Evolutionary conservation across 176 grass and related monocot genomes (phyloP).

Genomic region (Oryza glaberrima): DNA sequence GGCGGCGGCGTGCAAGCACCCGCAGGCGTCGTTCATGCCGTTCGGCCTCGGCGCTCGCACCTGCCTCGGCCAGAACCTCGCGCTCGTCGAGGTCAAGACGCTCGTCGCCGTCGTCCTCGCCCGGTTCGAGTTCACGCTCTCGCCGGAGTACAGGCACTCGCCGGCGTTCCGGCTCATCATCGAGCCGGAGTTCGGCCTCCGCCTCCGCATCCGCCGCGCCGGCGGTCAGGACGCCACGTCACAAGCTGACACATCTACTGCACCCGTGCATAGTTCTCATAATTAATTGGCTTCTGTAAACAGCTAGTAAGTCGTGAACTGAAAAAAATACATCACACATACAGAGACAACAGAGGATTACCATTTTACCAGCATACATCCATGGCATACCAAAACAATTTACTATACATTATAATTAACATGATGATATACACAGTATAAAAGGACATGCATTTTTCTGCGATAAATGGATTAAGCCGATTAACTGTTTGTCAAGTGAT

Average conservation of each 20-base stretch:
- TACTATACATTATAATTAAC: not conserved
- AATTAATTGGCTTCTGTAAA: not conserved
- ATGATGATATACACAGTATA: not conserved
- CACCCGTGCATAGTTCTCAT: not conserved
- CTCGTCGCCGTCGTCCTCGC: slow-evolving; percentile 52
- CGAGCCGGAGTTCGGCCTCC: slow-evolving; percentile 60
- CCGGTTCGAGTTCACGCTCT: slow-evolving; percentile 41
- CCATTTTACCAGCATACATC: not conserved
- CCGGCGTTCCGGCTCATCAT: slow-evolving; percentile 66
- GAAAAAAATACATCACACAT: not conserved
- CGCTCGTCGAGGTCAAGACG: slow-evolving; percentile 66
- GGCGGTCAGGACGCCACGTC: not conserved
- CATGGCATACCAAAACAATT: not conserved
- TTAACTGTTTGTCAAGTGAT: not conserved
- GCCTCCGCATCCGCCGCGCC: slow-evolving; percentile 49
- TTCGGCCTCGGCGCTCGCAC: slow-evolving; percentile 67
- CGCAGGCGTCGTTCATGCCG: slow-evolving; percentile 62
- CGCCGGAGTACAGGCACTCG: slow-evolving; percentile 59
- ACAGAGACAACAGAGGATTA: not conserved
- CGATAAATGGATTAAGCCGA: not conserved
- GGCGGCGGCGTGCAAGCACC: slow-evolving; percentile 47
- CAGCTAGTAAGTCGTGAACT: not conserved
- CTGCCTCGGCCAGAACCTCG: slow-evolving; percentile 68
- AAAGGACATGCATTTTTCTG: not conserved
- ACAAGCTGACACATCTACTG: not conserved